Conservation (phyloP, 352 stramenopile genomes). For the Phytophthora cryptogea region DNA sequence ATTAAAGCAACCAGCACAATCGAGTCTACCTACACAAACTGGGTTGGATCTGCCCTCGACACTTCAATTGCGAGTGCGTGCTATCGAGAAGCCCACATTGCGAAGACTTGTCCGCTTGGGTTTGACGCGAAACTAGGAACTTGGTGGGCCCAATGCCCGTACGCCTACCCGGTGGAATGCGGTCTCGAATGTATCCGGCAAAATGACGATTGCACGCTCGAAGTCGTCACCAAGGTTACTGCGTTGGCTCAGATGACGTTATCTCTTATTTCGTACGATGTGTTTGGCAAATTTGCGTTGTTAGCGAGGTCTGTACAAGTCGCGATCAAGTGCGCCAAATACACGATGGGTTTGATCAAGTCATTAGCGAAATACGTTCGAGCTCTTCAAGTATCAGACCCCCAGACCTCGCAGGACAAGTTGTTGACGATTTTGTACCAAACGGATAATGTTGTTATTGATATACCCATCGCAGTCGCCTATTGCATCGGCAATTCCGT, state of each 20-base stretch:
- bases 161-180: constrained; percentile 35
- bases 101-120: constrained; percentile 24
- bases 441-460: constrained; percentile 33
- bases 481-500: constrained; percentile 32
- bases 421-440: constrained; percentile 39
- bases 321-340: constrained; percentile 30
- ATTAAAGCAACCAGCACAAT: constrained; percentile 30
- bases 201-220: constrained; percentile 28
- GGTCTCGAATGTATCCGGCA: constrained; percentile 38
- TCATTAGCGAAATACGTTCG: constrained; percentile 27
- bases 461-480: constrained; percentile 39
- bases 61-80: constrained; percentile 30
- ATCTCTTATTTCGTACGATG: constrained; percentile 14
- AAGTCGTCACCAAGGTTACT: constrained; percentile 27
- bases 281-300: constrained; percentile 15
- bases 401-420: constrained; percentile 35
- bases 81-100: constrained; percentile 41
- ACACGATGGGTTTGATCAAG: constrained; percentile 27
- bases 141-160: constrained; percentile 34
- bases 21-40: constrained; percentile 30
- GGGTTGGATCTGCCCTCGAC: constrained; percentile 28
- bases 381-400: constrained; percentile 18
- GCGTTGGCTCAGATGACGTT: constrained; percentile 7
- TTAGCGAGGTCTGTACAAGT: constrained; percentile 13
- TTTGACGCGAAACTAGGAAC: constrained; percentile 25